Conservation (phyloP, 2,329 filamentous ascomycete genomes). For the Colletotrichum sp. region DNA sequence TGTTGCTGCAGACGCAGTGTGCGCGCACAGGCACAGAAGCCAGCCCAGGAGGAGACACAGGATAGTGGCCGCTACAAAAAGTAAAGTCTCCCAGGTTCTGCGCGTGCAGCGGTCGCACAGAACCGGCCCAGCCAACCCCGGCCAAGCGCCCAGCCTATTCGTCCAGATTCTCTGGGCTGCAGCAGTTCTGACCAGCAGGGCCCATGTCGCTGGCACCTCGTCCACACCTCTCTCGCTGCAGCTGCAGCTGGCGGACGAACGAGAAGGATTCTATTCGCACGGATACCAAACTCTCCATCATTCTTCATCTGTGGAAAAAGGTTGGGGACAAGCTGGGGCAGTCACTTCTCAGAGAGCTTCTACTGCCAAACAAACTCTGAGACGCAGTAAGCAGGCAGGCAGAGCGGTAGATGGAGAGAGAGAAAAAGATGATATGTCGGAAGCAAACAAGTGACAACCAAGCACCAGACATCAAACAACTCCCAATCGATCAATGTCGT, state of each 20-base stretch:
- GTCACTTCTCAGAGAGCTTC: neutral
- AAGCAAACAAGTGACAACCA: neutral
- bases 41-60: neutral
- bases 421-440: neutral
- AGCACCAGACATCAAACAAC: neutral
- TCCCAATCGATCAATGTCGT: neutral
- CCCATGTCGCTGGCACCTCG: conserved; percentile 17
- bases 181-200: conserved; percentile 16
- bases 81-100: neutral
- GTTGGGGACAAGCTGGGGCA: neutral
- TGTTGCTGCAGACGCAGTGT: neutral
- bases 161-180: conserved; percentile 16
- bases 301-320: neutral
- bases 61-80: neutral
- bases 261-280: neutral
- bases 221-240: neutral
- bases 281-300: neutral
- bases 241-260: neutral
- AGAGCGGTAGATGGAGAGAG: neutral
- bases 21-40: neutral
- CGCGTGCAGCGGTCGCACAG: conserved; percentile 1
- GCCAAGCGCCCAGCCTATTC: conserved; percentile 8
- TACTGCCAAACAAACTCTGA: neutral
- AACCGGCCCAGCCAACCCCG: neutral
- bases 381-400: neutral